phyloP scores from a whole-genome alignment of 2,329 filamentous ascomycete species.

The Aaosphaeria arxii region DNA sequence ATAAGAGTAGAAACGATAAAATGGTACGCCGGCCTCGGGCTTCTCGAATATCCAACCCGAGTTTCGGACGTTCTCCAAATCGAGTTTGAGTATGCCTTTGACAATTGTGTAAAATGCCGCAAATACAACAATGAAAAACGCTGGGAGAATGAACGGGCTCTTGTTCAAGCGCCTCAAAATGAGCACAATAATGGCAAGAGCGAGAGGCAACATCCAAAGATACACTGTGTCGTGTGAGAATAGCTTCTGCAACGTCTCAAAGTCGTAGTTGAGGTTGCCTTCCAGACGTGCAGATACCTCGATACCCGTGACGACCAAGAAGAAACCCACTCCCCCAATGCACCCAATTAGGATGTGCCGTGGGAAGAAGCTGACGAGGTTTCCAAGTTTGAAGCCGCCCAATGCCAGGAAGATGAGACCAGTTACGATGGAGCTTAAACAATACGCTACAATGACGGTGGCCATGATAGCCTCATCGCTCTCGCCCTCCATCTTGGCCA shows the following conservation, averaged over 20 bases:
- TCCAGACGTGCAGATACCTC: constrained; percentile 89
- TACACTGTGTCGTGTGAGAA: constrained; percentile 70
- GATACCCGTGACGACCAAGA: constrained; percentile 84
- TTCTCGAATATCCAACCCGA: constrained; percentile 90
- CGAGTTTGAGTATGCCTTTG: constrained; percentile 63
- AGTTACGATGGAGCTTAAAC: constrained; percentile 85
- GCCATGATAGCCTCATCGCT: constrained; percentile 84
- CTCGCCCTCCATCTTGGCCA: constrained; percentile 71
- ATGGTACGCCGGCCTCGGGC: constrained; percentile 80
- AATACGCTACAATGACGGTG: constrained; percentile 89
- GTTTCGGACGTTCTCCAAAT: constrained; percentile 64
- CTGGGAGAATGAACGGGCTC: constrained; percentile 81
- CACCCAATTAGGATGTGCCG: constrained; percentile 95
- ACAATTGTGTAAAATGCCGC: constrained; percentile 77
- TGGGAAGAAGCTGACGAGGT: constrained; percentile 94
- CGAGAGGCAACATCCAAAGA: constrained; percentile 79
- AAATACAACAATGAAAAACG: constrained; percentile 79
- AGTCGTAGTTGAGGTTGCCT: constrained; percentile 78
- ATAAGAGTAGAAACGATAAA: constrained; percentile 96
- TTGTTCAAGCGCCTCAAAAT: constrained; percentile 71
- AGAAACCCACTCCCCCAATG: constrained; percentile 95
- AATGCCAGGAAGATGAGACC: constrained; percentile 89
- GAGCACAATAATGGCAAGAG: constrained; percentile 72
- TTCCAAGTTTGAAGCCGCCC: constrained; percentile 82
- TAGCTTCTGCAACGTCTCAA: constrained; percentile 72